Conservation (phyloP, 2,329 filamentous ascomycete species). For the Cytospora mali region DNA sequence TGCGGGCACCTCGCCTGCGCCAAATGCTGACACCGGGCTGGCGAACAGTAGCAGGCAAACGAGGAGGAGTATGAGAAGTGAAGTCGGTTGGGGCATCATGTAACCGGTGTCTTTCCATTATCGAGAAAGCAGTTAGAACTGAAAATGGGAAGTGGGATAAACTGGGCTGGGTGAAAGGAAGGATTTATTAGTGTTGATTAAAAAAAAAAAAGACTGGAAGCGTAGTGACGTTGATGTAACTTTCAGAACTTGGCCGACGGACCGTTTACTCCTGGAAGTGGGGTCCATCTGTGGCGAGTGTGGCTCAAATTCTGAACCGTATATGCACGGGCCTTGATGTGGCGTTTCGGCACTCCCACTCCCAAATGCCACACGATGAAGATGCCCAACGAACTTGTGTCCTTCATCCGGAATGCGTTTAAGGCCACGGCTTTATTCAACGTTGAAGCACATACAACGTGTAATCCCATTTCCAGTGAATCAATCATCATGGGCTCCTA, state of each 20-base stretch:
- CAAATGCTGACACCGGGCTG: slow-evolving; percentile 40
- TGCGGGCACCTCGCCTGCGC: slow-evolving; percentile 42
- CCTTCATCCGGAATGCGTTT: no score
- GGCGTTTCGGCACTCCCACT: no score
- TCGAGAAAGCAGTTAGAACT: no score
- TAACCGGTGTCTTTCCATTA: slow-evolving; percentile 4
- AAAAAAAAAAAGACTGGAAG: no score
- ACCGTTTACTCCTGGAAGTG: background rate
- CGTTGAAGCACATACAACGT: no score
- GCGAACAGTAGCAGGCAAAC: slow-evolving; percentile 34
- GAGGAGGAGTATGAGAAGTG: slow-evolving; percentile 16
- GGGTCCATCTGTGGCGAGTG: background rate
- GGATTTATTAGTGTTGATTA: background rate
- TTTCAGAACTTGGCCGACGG: background rate
- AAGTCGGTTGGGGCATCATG: slow-evolving; percentile 17
- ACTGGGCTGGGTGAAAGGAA: background rate
- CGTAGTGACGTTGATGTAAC: background rate
- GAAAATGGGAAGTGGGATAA: background rate
- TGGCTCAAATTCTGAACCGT: background rate
- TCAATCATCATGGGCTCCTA: no score
- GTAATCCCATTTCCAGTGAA: no score
- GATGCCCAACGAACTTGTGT: no score
- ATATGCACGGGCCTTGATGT: background rate
- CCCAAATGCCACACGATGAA: no score
- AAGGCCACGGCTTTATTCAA: no score